phyloP scores from a whole-genome alignment of 164 flowering plant genomes.

The Stephania japonica region DNA sequence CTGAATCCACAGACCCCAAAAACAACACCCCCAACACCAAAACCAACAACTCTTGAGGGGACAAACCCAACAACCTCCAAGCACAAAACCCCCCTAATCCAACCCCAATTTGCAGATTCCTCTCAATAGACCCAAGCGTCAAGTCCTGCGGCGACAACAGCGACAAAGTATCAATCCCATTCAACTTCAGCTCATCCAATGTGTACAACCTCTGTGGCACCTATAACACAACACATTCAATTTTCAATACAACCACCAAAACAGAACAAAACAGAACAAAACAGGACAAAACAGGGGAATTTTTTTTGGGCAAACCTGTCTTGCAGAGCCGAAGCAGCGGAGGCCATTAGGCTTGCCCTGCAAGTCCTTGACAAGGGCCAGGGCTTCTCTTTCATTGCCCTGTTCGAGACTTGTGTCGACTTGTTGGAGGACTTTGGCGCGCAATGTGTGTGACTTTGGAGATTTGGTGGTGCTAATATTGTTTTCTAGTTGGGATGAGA shows the following conservation, averaged over 20 bases:
- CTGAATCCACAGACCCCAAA: constrained; percentile 68
- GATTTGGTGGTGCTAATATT: too few species aligned
- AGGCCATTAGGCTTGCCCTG: constrained; percentile 68
- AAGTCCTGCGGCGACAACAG: constrained; percentile 71
- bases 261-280: background rate
- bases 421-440: constrained; percentile 36
- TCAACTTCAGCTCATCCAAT: constrained; percentile 81
- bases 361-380: constrained; percentile 52
- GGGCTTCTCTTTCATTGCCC: constrained; percentile 69
- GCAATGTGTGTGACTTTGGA: too few species aligned
- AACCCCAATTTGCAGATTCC: constrained; percentile 67
- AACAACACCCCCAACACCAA: constrained; percentile 65
- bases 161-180: constrained; percentile 65
- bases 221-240: constrained; percentile 27
- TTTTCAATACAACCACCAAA: background rate
- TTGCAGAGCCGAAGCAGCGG: constrained; percentile 63
- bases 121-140: constrained; percentile 68
- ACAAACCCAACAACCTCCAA: constrained; percentile 50
- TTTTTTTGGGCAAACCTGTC: constrained; percentile 49
- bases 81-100: constrained; percentile 52
- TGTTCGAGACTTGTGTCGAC: constrained; percentile 54
- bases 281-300: background rate
- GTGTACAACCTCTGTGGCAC: constrained; percentile 79
- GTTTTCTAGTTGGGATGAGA: too few species aligned
- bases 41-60: constrained; percentile 43